A percentile compares a stretch with the other conserved stretches of the same genome.
phyloP scores from a whole-genome alignment of 176 grass and related monocot species.

The Zoysia japonica region DNA sequence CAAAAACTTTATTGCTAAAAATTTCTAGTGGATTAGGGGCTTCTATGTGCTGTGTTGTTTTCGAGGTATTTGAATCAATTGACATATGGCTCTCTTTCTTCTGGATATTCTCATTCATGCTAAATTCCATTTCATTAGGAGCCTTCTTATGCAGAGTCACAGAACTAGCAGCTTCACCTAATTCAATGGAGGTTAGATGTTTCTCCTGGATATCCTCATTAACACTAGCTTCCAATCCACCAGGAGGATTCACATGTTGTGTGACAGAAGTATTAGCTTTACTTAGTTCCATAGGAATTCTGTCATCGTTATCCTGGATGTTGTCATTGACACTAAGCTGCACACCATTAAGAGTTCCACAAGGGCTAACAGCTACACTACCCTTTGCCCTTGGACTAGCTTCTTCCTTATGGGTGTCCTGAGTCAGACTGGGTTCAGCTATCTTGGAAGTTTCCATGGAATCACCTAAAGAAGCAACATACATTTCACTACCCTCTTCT shows the following conservation, averaged over 20 bases:
- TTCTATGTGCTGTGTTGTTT: slow-evolving; percentile 17
- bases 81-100: slow-evolving; percentile 28
- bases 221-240: slow-evolving; percentile 10
- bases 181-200: neutral
- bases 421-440: slow-evolving; percentile 8
- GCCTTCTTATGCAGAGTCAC: neutral
- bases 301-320: slow-evolving; percentile 31
- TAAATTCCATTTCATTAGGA: slow-evolving; percentile 21
- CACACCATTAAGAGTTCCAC: neutral
- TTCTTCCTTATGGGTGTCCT: slow-evolving; percentile 25
- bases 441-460: slow-evolving; percentile 20
- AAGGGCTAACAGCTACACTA: slow-evolving; percentile 9
- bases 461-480: slow-evolving; percentile 30
- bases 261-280: neutral
- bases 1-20: slow-evolving; percentile 8
- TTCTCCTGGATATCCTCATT: slow-evolving; percentile 1
- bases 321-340: slow-evolving; percentile 19
- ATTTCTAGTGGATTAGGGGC: slow-evolving; percentile 11
- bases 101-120: slow-evolving; percentile 20
- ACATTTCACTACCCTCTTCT: slow-evolving; percentile 33
- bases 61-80: slow-evolving; percentile 27
- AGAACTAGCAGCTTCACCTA: neutral
- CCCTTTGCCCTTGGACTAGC: slow-evolving; percentile 17
- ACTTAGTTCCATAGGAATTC: slow-evolving; percentile 26
- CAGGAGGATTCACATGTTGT: neutral